Evolutionary conservation across 495 filamentous ascomycete species (phyloP).

Genomic region (Staphylotrichum tortipilum): DNA sequence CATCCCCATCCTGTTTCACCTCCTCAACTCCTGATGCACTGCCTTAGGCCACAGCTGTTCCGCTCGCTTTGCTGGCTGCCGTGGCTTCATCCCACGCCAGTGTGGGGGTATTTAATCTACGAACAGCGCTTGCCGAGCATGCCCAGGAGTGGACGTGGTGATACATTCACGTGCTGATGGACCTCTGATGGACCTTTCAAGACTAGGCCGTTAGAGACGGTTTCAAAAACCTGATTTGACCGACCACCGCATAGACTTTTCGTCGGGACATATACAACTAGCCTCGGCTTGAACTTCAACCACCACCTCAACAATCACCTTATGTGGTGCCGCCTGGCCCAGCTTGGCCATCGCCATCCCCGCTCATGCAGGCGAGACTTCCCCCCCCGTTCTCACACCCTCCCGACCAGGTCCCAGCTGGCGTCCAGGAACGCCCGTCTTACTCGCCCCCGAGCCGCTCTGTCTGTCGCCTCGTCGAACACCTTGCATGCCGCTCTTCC

Average conservation of each 20-base stretch:
- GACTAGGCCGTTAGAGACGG: too few species aligned
- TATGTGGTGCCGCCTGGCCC: constrained; percentile 60
- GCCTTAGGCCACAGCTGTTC: constrained; percentile 60
- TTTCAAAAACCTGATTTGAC: too few species aligned
- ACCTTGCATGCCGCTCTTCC: constrained; percentile 81
- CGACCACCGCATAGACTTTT: constrained; percentile 58
- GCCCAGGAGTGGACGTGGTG: constrained; percentile 70
- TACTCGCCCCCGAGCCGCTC: constrained; percentile 69
- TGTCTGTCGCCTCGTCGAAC: constrained; percentile 75
- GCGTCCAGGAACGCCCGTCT: constrained; percentile 42
- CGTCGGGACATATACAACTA: constrained; percentile 79
- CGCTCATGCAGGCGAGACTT: constrained; percentile 85
- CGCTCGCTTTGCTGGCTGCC: constrained; percentile 58
- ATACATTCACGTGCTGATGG: not conserved
- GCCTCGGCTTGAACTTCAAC: constrained; percentile 73
- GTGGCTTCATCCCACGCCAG: constrained; percentile 57
- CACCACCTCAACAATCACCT: constrained; percentile 78
- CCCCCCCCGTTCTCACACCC: constrained; percentile 80
- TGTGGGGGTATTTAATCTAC: constrained; percentile 54
- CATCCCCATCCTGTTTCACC: not conserved
- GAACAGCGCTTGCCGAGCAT: constrained; percentile 43
- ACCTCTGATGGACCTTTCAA: too few species aligned
- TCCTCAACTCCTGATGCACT: constrained; percentile 25
- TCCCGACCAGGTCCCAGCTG: constrained; percentile 60
- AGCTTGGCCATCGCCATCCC: constrained; percentile 65